These are phyloP conservation scores for Boletus speciosus DNA, from an alignment of 768 basidiomycete species.

Conservation along the genomic window DNA sequence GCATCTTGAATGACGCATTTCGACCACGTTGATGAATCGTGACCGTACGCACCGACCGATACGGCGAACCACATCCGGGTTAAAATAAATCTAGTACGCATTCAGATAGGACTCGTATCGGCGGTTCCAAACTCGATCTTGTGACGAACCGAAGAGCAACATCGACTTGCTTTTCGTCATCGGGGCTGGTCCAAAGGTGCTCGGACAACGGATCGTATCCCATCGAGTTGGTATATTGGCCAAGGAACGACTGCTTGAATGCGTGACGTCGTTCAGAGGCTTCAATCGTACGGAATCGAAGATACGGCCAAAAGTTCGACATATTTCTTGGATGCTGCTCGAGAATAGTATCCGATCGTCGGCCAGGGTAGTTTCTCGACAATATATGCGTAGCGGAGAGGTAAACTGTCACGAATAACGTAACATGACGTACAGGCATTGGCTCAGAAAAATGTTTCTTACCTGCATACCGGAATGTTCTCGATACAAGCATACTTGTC, in stretches of 20 bases:
- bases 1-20: conserved; percentile 42
- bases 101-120: conserved; percentile 1
- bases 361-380: conserved; percentile 44
- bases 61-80: conserved; percentile 62
- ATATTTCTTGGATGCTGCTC: conserved; percentile 40
- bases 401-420: conserved; percentile 43
- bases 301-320: conserved; percentile 74
- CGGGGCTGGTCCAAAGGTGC: conserved; percentile 57
- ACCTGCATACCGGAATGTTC: conserved; percentile 65
- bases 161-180: conserved; percentile 52
- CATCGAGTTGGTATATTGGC: conserved; percentile 27
- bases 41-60: conserved; percentile 44
- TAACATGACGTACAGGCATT: conserved; percentile 1
- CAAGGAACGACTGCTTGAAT: conserved; percentile 54
- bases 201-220: conserved; percentile 37
- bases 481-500: conserved; percentile 52
- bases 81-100: conserved; percentile 51
- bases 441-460: conserved; percentile 1
- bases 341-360: conserved; percentile 41
- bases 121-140: not conserved
- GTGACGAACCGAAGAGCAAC: conserved; percentile 53
- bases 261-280: conserved; percentile 29
- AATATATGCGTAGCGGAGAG: conserved; percentile 56
- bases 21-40: conserved; percentile 34
- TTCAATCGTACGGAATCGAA: conserved; percentile 50